Conservation (phyloP, 2,329 filamentous ascomycete species). For the Teratosphaeria gauchensis region DNA sequence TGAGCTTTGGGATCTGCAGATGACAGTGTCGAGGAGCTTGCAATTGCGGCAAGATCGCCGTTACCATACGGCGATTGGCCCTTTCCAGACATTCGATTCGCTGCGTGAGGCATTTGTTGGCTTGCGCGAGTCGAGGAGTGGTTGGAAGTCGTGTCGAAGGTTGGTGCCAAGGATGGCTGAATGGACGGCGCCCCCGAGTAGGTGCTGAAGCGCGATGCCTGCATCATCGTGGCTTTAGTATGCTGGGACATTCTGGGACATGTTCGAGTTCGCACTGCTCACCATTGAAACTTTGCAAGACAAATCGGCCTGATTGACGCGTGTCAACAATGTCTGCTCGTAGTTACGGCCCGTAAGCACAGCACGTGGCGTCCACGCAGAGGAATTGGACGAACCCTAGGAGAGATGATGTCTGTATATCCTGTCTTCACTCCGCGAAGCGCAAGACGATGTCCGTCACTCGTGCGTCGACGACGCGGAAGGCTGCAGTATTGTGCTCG, state of each 20-base stretch:
- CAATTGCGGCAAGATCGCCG: constrained; percentile 8
- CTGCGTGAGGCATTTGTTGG: constrained; percentile 12
- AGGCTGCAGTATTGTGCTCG: neutral
- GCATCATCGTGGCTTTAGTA: constrained; percentile 3
- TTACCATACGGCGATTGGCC: constrained; percentile 9
- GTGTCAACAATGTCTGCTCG: neutral
- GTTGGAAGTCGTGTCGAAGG: constrained; percentile 21
- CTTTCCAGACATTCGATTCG: constrained; percentile 11
- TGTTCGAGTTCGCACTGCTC: neutral
- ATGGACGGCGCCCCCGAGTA: constrained; percentile 43
- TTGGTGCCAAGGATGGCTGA: constrained; percentile 41
- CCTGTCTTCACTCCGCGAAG: neutral
- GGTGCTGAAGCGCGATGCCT: constrained; percentile 35
- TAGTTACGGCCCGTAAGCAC: neutral
- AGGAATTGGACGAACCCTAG: neutral
- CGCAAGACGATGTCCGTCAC: neutral
- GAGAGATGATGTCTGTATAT: neutral
- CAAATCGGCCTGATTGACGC: neutral
- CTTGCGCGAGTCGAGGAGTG: constrained; percentile 16
- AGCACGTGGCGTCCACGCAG: neutral
- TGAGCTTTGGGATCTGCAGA: constrained; percentile 43
- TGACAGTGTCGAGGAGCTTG: constrained; percentile 20
- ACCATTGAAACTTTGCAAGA: neutral
- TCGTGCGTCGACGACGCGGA: neutral
- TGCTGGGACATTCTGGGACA: neutral